Evolutionary conservation across 495 filamentous ascomycete genomes (phyloP), one percentile per base, ranked within the genome.

Genomic region (Parmelia sp.): DNA sequence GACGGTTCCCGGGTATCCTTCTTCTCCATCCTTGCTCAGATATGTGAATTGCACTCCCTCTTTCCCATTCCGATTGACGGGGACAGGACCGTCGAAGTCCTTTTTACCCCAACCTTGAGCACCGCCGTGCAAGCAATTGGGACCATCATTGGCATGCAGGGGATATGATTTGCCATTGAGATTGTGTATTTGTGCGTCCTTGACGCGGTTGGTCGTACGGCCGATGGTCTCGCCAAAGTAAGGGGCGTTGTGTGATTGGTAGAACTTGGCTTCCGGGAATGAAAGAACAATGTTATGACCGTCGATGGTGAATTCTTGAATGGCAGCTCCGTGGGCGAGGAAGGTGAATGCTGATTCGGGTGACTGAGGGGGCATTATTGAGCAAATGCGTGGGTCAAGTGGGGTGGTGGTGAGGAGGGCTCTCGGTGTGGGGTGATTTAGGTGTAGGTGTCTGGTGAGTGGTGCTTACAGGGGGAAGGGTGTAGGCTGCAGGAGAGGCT

Each of bases 211-310:
- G 56, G 91, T 91, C 14, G 94, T 84, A 37, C 93, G 89, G 27
- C 93, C 93, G 71, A 98, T 96, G 44, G 90, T 97, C 72, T 91
- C 92, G 66, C 93, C 93, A 69, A 95, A 96, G 79, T 84, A 90
- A 23, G 90, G 85, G 23, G 74, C 74, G 76, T 96, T 92, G 77
- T 90, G 77, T 53, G 80, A 72, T 63, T 82, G 80, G 78, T 97
- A 97, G 57, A 85, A 81, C 3, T 84, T 80, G 53, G 87, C 84
- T 27, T 78, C 84, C 4, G 88, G 84, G 81, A 96, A 96, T 53
- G 84, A 84, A 68, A 91, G 87, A 23, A 96, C 93, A 67, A 97
- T 94, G 78, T 96, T 92, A 68, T 83, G 76, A 60, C 83, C 86
- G 57, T 79, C 85, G 60, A 97, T 82, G 53, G 77, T 80, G 77